Evolutionary conservation across 192 early-diverging fungal species (phyloP).

Genomic region (Backusella australiensis): DNA sequence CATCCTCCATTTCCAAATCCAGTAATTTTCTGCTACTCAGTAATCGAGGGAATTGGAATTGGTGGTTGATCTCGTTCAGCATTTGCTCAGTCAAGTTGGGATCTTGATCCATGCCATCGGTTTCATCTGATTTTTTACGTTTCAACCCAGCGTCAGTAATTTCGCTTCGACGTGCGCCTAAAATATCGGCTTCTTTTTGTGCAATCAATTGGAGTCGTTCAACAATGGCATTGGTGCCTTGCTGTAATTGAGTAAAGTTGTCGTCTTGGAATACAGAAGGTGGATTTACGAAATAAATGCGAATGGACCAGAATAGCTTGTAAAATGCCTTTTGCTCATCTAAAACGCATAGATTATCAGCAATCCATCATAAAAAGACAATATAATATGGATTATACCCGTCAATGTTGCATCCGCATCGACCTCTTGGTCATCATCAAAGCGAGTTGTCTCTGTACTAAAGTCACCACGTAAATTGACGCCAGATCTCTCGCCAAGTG

Average conservation of each 20-base stretch:
- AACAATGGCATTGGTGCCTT: constrained; percentile 31
- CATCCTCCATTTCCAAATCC: constrained; percentile 75
- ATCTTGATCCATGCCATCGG: background rate
- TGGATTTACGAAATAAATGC: constrained; percentile 75
- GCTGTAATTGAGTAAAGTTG: constrained; percentile 40
- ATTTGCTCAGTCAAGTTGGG: constrained; percentile 9
- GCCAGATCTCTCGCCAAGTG: constrained; percentile 85
- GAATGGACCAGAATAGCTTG: constrained; percentile 77
- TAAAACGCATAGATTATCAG: background rate
- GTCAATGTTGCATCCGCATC: constrained; percentile 37
- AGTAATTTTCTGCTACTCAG: constrained; percentile 70
- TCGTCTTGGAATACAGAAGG: constrained; percentile 38
- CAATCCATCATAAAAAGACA: too few relatives aligned
- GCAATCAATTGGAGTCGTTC: constrained; percentile 26
- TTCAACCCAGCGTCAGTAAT: background rate
- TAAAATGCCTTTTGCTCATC: constrained; percentile 53
- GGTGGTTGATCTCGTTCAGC: constrained; percentile 31
- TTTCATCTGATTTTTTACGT: background rate
- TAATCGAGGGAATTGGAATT: constrained; percentile 76
- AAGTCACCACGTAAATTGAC: constrained; percentile 91
- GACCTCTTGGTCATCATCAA: constrained; percentile 45
- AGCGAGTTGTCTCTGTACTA: constrained; percentile 66
- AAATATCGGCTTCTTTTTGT: background rate
- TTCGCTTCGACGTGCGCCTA: background rate
- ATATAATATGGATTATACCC: constrained; percentile 1